A percentile compares a stretch with the other conserved stretches of the same genome.
phyloP scores from a whole-genome alignment of 345 rosid genomes.

The Rhodomyrtus tomentosa region DNA sequence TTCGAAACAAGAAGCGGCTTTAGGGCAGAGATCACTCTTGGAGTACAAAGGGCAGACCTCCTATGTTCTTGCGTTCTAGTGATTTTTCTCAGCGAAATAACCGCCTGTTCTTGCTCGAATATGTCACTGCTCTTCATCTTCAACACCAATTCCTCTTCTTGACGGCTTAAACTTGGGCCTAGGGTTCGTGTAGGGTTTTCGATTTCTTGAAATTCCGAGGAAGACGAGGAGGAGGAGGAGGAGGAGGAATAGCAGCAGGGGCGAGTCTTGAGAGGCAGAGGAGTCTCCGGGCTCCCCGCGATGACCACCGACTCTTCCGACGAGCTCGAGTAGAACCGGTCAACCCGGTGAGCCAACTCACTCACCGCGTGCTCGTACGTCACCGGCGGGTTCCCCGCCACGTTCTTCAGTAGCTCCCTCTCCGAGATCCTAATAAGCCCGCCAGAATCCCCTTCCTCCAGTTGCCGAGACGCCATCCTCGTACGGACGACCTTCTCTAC shows the following conservation, averaged over 20 bases:
- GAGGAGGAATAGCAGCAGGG: slow-evolving; percentile 57
- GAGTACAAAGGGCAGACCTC: slow-evolving; percentile 46
- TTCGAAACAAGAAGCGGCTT: slow-evolving; percentile 42
- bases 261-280: slow-evolving; percentile 56
- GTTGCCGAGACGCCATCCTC: slow-evolving; percentile 14
- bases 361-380: slow-evolving; percentile 39
- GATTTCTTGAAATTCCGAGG: slow-evolving; percentile 31
- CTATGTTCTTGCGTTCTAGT: slow-evolving; percentile 44
- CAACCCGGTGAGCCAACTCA: slow-evolving; percentile 28
- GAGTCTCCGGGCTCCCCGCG: slow-evolving; percentile 43
- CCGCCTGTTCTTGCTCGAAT: slow-evolving; percentile 52
- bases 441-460: background rate
- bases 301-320: slow-evolving; percentile 52
- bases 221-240: slow-evolving; percentile 39
- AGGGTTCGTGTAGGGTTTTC: slow-evolving; percentile 2
- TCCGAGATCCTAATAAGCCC: slow-evolving; percentile 51
- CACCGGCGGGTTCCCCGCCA: slow-evolving; percentile 32
- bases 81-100: slow-evolving; percentile 38
- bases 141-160: slow-evolving; percentile 39
- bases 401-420: slow-evolving; percentile 45
- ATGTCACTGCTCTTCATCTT: slow-evolving; percentile 42
- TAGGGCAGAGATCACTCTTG: slow-evolving; percentile 35
- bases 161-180: slow-evolving; percentile 17
- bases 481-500: slow-evolving; percentile 32
- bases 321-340: slow-evolving; percentile 30